These are phyloP conservation scores for Amphirosellinia nigrospora DNA, from an alignment of 495 filamentous ascomycete genomes.

Conservation along the genomic window DNA sequence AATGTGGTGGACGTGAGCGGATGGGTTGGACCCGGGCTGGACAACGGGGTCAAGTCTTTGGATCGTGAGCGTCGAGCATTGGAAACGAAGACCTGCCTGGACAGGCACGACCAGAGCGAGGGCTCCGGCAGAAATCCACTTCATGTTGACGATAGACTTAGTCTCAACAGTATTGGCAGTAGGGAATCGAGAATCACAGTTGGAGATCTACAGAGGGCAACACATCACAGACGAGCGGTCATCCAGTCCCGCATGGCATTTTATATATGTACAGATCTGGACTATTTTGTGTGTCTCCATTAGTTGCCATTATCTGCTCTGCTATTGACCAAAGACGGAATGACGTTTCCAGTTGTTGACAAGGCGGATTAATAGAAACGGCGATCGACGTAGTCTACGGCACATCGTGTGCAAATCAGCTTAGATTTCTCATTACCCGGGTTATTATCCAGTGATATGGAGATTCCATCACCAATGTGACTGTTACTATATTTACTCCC, in stretches of 20 bases:
- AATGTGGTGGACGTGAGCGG: slow-evolving; percentile 57
- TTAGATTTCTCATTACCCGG: slow-evolving; percentile 19
- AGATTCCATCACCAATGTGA: not conserved
- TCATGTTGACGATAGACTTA: slow-evolving; percentile 41
- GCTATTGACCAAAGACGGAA: not conserved
- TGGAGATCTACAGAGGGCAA: slow-evolving; percentile 1
- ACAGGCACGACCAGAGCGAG: slow-evolving; percentile 47
- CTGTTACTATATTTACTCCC: slow-evolving; percentile 18
- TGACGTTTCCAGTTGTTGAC: not conserved
- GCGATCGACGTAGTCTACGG: slow-evolving; percentile 13
- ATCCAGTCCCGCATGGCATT: not conserved
- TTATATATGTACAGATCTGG: slow-evolving; percentile 14
- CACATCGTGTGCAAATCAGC: slow-evolving; percentile 26
- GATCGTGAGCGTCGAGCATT: slow-evolving; percentile 55
- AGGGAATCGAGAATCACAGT: not conserved
- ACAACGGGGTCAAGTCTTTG: slow-evolving; percentile 58
- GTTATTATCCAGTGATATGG: slow-evolving; percentile 23
- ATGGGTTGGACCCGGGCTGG: slow-evolving; percentile 51
- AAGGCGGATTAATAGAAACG: slow-evolving; percentile 17
- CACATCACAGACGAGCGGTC: not conserved
- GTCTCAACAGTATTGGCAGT: not conserved
- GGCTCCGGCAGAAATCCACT: slow-evolving; percentile 47
- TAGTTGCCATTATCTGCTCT: not conserved
- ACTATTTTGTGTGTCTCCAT: not conserved
- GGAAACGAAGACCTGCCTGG: slow-evolving; percentile 56